Conservation (phyloP, 116 monocot genomes). For the Zostera marina region DNA sequence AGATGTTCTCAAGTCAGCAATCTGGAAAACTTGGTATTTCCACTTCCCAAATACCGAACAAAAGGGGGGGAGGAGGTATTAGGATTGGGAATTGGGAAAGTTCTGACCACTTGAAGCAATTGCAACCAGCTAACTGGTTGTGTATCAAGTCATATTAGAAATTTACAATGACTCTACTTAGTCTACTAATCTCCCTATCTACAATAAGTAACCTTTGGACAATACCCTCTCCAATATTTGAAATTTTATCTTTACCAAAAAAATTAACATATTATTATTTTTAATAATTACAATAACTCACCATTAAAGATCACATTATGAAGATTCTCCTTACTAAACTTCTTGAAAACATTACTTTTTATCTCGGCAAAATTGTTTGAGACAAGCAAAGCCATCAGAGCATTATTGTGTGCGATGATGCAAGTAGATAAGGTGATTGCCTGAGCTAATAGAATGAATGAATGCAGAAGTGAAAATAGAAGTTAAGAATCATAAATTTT, state of each 20-base stretch:
- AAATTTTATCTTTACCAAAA: too few relatives aligned
- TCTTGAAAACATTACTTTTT: slow-evolving; percentile 96
- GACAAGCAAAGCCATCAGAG: slow-evolving; percentile 70
- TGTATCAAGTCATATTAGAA: too few relatives aligned
- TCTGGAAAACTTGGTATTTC: too few relatives aligned
- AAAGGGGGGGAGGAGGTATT: too few relatives aligned
- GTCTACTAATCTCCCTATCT: too few relatives aligned
- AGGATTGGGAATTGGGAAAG: too few relatives aligned
- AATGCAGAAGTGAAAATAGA: slow-evolving; percentile 52
- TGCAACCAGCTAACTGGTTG: too few relatives aligned
- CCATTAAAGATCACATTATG: slow-evolving; percentile 78
- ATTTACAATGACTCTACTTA: too few relatives aligned
- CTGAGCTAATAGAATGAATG: slow-evolving; percentile 90
- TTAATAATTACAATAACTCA: slow-evolving; percentile 17
- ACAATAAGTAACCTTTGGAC: too few relatives aligned
- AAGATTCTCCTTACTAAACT: slow-evolving; percentile 93
- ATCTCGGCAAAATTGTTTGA: slow-evolving; percentile 96
- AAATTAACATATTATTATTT: neutral
- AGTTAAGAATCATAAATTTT: slow-evolving; percentile 38
- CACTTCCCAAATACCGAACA: too few relatives aligned
- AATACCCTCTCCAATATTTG: neutral
- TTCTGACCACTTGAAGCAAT: too few relatives aligned
- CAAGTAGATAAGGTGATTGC: slow-evolving; percentile 92
- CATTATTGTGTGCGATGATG: slow-evolving; percentile 95
- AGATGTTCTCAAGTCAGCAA: too few relatives aligned